Evolutionary conservation across 371 early-diverging fungal genomes (phyloP), one percentile per base, ranked within the genome.

Genomic region (Mortierella sp.): DNA sequence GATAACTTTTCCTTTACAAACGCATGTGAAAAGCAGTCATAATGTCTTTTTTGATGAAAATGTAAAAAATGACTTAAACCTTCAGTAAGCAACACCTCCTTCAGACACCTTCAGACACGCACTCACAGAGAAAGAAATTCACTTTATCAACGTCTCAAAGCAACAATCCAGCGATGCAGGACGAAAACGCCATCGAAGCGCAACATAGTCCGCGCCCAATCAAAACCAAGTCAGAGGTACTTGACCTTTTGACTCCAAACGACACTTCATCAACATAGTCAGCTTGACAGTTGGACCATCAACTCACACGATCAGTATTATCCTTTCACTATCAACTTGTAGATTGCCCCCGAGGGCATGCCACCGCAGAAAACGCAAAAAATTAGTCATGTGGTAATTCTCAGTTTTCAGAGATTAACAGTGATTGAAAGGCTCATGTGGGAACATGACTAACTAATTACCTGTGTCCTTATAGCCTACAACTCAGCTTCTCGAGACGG

Each of bases 161-260:
- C 45, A 12, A 45, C 45, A 45, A 30, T 51, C n/a, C 18, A 55
- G 45, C 59, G 3, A 77, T 78, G 78, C 73, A 64, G 66, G 78
- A 78, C 66, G 78, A 78, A 64, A 78, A 78, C 35, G 73, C 69
- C 35, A 73, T 78, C 47, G 78, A 78, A 65, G 73, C 78, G n/a
- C 69, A 73, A 11, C 73, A 66, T 24, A 64, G 73, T 49, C 66
- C 68, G 49, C 60, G 64, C 22, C 24, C 30, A 40, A 22, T 54
- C 55, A 78, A 78, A 51, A 78, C 66, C 52, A 78, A 78, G 61
- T 37, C 73, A 11, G 78, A 78, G 64, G 78, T 78, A 69, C 10
- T 16, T 14, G 55, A 11, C 55, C 10, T 26, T 10, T 24, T 14
- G 12, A 37, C 51, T 43, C 28, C 11, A 39, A 43, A 63, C 5